A percentile compares a stretch with the other conserved stretches of the same genome.
Evolutionary conservation across 202 grass and related monocot species (phyloP).

Genomic region (Hordeum pubiflorum): DNA sequence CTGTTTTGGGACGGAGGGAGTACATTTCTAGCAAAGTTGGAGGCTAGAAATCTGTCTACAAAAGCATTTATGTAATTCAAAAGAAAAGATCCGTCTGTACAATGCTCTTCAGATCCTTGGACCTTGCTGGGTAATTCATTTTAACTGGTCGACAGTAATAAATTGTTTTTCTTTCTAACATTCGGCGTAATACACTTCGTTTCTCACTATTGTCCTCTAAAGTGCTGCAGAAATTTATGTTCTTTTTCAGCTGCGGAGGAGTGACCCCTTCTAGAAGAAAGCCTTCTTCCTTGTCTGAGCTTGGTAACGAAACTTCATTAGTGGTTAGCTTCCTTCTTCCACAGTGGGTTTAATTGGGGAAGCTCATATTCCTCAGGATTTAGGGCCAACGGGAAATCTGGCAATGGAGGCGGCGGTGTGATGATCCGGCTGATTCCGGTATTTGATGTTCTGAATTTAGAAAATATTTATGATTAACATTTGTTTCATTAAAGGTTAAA

Average conservation of each 20-base stretch:
- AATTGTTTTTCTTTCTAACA: neutral
- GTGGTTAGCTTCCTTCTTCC: constrained; percentile 39
- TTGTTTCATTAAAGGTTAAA: constrained; percentile 17
- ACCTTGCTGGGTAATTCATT: neutral
- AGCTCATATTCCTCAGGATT: constrained; percentile 76
- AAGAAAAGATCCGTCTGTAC: neutral
- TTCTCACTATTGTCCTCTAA: neutral
- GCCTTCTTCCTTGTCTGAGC: neutral
- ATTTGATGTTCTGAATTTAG: constrained; percentile 21
- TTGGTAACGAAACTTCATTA: neutral
- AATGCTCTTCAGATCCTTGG: constrained; percentile 11
- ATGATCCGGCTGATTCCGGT: constrained; percentile 26
- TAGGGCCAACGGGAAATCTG: constrained; percentile 53
- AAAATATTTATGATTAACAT: constrained; percentile 3
- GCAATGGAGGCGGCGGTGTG: constrained; percentile 46
- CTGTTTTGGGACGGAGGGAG: too few relatives aligned
- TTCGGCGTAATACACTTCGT: neutral
- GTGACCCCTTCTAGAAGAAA: neutral
- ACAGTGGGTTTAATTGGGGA: constrained; percentile 46
- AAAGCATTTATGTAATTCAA: neutral
- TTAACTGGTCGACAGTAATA: neutral
- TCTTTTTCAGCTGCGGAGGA: neutral
- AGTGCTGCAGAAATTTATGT: neutral
- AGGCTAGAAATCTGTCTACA: neutral
- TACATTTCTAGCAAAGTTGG: neutral